Evolutionary conservation across 305 asterid genomes (phyloP), one percentile per base, ranked within the genome.

Genomic region (Euphrasia arctica): DNA sequence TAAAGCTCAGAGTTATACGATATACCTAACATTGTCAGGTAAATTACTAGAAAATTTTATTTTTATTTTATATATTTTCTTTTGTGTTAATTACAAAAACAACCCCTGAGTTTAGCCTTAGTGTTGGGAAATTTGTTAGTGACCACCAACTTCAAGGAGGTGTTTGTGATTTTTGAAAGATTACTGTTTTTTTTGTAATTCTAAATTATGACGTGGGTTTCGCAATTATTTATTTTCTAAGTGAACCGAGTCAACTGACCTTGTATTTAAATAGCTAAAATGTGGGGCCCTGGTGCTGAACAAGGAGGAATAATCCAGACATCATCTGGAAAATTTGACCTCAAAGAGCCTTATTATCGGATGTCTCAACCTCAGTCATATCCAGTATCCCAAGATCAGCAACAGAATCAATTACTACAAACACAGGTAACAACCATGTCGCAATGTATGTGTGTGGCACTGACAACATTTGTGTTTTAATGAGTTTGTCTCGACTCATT

Each of bases 201-300:
- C 9, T 7, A 7, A 54, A 31, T 54, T 28, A 2, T 2, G 34
- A 13, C 1, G 1, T 27, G 27, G n/a, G 36, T 25, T 25, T 54
- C 8, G 32, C n/a, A 94, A 90, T 27, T 22, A 54, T 59, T 52
- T 58, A 66, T 74, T 75, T 51, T 67, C 60, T 63, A 54, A 12
- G 11, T 58, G 62, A 41, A 64, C 62, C 65, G 56, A 11, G 12
- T 60, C 32, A 13, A 64, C 63, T 54, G 14, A 2, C 5, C 60
- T 27, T 57, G 42, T 58, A 34, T 58, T 58, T 58, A 29, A 71
- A 72, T 75, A 85, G 96, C 85, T 71, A 94, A 90, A 82, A 83
- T 74, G 80, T 90, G 97, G 97, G 97, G 99, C 61, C 97, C 96
- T 55, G 91, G 98, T 72, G 96, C 96, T 55, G 96, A 84, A 62